Evolutionary conservation across 2,329 filamentous ascomycete species (phyloP), one percentile per base, ranked within the genome.

Genomic region (Colletotrichum trifolii): DNA sequence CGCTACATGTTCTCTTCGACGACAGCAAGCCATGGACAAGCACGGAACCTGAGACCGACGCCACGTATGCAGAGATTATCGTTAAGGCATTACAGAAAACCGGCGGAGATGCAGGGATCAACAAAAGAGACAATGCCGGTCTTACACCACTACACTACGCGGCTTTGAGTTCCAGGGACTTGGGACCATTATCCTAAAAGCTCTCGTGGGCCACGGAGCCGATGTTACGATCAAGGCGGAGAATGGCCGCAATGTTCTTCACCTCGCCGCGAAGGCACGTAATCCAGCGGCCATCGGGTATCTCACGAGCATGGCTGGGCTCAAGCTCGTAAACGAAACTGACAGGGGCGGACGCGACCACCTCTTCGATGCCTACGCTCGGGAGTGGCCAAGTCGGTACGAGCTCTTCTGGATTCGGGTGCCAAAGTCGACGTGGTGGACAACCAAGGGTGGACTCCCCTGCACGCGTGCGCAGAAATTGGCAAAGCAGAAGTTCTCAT

Each of bases 391-490:
- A 10, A 50, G 15, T 50, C 47, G 12, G 17, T 33, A 7, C 7
- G 2, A 12, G 10, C 17, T 34, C 12, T 50, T 7, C 17, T 33
- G 8, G 4, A 25, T 8, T 8, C 47, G 12, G 47, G 47, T 7
- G 47, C 47, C 2, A 12, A 4, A 11, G 6, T 17, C 2, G 15
- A 34, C 11, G 47, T 36, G 9, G 15, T 7, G 6, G 47, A 50
- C 47, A 34, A 50, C 8, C 6, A 50, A 3, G 47, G 47, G 9
- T 50, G 47, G 25, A 50, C 47, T 15, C 25, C 35, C 8, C 34
- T 50, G 6, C 47, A 50, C n/a, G 47, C 47, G 9, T 50, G 47
- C 47, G 47, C 47, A 10, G 47, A 36, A 9, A 13, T 38, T 33
- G 15, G 17, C 25, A 8, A 12, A 8, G 25, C 25, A 25, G 25